Conservation (phyloP, 2,329 filamentous ascomycete genomes). For the Chalaropsis thielavioides region DNA sequence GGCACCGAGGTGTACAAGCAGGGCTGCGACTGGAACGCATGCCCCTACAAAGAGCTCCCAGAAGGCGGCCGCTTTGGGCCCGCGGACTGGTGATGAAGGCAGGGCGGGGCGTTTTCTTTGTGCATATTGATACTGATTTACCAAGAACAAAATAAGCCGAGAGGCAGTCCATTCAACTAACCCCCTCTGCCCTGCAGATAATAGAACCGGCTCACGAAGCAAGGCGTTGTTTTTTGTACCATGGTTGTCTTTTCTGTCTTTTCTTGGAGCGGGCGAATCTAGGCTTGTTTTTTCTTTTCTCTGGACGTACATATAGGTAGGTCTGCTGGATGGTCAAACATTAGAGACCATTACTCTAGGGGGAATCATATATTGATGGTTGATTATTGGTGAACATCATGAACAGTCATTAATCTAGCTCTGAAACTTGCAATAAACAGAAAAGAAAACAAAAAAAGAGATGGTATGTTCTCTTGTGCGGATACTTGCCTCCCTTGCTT, state of each 20-base stretch:
- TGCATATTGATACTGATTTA: neutral
- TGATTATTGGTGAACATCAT: neutral
- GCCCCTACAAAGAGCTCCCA: slow-evolving; percentile 49
- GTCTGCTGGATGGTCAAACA: neutral
- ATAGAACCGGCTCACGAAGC: no score
- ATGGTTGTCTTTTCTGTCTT: neutral
- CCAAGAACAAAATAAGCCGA: neutral
- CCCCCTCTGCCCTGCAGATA: no score
- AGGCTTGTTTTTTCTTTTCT: neutral
- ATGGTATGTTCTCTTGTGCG: neutral
- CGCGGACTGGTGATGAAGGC: slow-evolving; percentile 35
- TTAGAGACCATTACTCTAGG: neutral
- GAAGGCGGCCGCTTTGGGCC: slow-evolving; percentile 55
- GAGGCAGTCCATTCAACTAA: no score
- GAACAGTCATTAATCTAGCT: neutral
- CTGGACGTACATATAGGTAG: neutral
- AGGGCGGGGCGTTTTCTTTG: neutral
- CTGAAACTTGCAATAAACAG: neutral
- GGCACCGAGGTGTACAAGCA: slow-evolving; percentile 74
- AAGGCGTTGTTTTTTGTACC: neutral
- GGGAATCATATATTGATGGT: neutral
- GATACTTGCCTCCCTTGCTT: slow-evolving; percentile 2
- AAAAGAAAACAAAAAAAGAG: neutral
- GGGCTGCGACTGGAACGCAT: slow-evolving; percentile 75
- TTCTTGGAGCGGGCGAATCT: no score